Evolutionary conservation across 352 stramenopile species (phyloP).

Genomic region (Phytophthora agathidicida): DNA sequence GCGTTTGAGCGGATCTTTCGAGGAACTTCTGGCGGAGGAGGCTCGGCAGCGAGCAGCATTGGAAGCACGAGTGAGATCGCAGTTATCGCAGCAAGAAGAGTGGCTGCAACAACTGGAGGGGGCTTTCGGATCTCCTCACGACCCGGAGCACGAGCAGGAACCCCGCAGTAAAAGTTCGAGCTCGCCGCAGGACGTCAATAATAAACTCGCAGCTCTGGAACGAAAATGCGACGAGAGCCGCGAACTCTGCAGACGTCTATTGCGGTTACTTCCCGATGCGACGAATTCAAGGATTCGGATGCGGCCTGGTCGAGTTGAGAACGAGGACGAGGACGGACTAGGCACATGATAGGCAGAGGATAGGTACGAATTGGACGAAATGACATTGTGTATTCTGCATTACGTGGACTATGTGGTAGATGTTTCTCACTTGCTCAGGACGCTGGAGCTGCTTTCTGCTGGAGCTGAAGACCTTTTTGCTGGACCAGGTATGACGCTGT

Average conservation of each 20-base stretch:
- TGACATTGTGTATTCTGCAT: slow-evolving; percentile 29
- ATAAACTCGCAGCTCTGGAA: slow-evolving; percentile 29
- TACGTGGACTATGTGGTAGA: not conserved
- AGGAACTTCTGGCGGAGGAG: slow-evolving; percentile 64
- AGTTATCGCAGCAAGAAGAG: slow-evolving; percentile 73
- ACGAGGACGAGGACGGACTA: slow-evolving; percentile 25
- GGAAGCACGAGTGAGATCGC: slow-evolving; percentile 61
- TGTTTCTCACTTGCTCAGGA: too few relatives aligned
- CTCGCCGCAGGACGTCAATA: slow-evolving; percentile 7
- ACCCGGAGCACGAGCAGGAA: slow-evolving; percentile 34
- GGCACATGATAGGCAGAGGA: slow-evolving; percentile 35
- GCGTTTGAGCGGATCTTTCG: slow-evolving; percentile 70
- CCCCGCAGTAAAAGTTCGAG: slow-evolving; percentile 5
- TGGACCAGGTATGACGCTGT: slow-evolving; percentile 46
- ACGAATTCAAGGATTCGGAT: slow-evolving; percentile 1
- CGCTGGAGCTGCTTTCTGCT: slow-evolving; percentile 6
- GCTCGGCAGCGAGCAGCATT: slow-evolving; percentile 63
- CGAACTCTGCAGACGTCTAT: slow-evolving; percentile 20
- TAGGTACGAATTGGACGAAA: slow-evolving; percentile 26
- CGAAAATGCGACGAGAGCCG: slow-evolving; percentile 37
- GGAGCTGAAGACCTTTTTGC: slow-evolving; percentile 6
- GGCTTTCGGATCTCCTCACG: slow-evolving; percentile 62
- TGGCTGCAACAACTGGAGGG: slow-evolving; percentile 84
- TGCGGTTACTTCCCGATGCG: slow-evolving; percentile 20
- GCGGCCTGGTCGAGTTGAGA: slow-evolving; percentile 6